Conservation (phyloP, 345 rosid genomes). For the Capsella bursapastoris region DNA sequence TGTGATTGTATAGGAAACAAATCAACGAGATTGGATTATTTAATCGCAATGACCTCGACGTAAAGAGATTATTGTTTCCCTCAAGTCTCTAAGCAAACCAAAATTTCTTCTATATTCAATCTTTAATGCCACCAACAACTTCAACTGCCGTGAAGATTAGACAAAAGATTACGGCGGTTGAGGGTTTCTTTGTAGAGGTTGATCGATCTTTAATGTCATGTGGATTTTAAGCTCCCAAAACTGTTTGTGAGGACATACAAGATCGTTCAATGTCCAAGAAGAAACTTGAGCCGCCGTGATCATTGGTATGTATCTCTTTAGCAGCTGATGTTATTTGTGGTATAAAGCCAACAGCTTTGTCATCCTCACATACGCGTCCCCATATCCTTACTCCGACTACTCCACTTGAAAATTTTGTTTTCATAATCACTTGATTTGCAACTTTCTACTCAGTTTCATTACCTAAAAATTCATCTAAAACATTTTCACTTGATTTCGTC, state of each 20-base stretch:
- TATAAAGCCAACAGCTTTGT: background rate
- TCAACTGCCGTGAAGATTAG: background rate
- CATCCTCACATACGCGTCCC: conserved; percentile 19
- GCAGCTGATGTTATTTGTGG: background rate
- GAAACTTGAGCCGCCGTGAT: background rate
- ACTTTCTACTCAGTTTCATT: no score
- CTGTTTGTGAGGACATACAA: background rate
- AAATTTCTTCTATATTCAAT: background rate
- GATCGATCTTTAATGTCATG: background rate
- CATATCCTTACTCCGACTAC: no score
- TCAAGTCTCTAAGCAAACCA: background rate
- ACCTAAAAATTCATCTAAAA: no score
- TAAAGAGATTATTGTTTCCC: background rate
- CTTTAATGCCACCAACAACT: background rate
- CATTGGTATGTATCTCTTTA: background rate
- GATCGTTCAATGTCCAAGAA: background rate
- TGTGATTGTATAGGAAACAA: background rate
- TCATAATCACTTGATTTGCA: no score
- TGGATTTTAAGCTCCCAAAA: no score
- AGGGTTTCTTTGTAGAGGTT: conserved; percentile 2
- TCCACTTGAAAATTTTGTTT: no score
- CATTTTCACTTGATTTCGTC: no score
- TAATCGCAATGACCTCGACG: background rate
- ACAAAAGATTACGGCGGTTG: background rate
- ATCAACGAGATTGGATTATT: background rate